phyloP scores from a whole-genome alignment of 768 basidiomycete genomes.

The Hygrophoropsis aurantiaca region DNA sequence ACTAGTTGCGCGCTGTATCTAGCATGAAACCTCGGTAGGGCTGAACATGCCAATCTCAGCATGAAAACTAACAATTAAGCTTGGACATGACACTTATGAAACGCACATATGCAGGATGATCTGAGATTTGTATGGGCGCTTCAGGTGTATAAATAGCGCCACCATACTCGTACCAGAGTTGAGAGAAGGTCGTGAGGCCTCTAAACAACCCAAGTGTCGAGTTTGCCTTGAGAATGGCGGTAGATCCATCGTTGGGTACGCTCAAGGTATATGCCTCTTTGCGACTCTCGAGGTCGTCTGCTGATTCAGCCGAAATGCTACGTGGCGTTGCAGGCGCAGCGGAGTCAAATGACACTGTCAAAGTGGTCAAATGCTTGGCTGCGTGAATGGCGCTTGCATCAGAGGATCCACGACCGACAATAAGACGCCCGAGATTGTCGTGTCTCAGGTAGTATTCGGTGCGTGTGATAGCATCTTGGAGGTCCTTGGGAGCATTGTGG shows the following conservation, averaged over 20 bases:
- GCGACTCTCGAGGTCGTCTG: constrained; percentile 46
- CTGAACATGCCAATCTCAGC: constrained; percentile 29
- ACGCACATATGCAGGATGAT: constrained; percentile 66
- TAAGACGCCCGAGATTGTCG: constrained; percentile 61
- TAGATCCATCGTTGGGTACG: constrained; percentile 52
- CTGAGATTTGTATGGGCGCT: constrained; percentile 59
- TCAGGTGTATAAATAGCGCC: constrained; percentile 51
- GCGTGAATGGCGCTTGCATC: constrained; percentile 37
- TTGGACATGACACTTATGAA: not conserved
- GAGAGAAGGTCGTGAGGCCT: constrained; percentile 76
- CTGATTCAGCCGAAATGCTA: constrained; percentile 54
- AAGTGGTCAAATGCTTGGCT: constrained; percentile 41
- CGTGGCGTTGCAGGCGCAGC: constrained; percentile 23
- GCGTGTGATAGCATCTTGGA: constrained; percentile 54
- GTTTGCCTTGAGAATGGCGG: constrained; percentile 57
- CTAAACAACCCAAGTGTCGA: constrained; percentile 67
- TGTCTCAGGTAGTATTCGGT: constrained; percentile 42
- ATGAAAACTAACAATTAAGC: not conserved
- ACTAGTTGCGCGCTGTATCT: constrained; percentile 80
- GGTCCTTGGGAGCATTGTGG: constrained; percentile 49
- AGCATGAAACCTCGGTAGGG: constrained; percentile 79
- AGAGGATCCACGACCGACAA: constrained; percentile 55
- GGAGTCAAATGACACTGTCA: constrained; percentile 42
- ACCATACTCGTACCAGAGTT: constrained; percentile 42
- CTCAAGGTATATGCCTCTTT: constrained; percentile 61